phyloP scores from a whole-genome alignment of 2,329 filamentous ascomycete genomes.

The Aspergillus pseudoviridinutans region DNA sequence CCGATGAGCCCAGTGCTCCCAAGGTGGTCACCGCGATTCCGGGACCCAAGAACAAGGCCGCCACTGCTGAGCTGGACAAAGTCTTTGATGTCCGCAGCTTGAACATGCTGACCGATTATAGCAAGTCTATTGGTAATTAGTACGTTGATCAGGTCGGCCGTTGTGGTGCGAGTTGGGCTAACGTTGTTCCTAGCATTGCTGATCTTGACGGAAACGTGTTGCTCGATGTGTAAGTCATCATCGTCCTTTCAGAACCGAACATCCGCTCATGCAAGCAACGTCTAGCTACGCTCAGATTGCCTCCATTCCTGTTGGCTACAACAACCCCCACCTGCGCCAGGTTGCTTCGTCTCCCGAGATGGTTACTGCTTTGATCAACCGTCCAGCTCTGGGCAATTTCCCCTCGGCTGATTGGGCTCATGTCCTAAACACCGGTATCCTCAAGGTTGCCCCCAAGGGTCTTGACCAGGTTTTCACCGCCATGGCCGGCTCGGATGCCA shows the following conservation, averaged over 20 bases:
- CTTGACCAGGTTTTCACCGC: slow-evolving; percentile 87
- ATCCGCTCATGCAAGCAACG: background rate
- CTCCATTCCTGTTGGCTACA: slow-evolving; percentile 88
- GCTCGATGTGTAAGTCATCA: slow-evolving; percentile 46
- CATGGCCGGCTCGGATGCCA: slow-evolving; percentile 84
- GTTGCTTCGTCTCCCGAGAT: slow-evolving; percentile 74
- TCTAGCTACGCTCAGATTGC: slow-evolving; percentile 81
- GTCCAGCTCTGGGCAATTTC: slow-evolving; percentile 87
- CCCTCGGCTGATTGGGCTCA: slow-evolving; percentile 79
- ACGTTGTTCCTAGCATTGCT: slow-evolving; percentile 37
- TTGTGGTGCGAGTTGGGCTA: slow-evolving; percentile 9
- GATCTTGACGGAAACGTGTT: slow-evolving; percentile 50
- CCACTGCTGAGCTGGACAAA: slow-evolving; percentile 65
- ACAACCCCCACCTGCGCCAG: slow-evolving; percentile 71
- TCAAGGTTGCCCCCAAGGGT: slow-evolving; percentile 78
- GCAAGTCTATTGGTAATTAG: slow-evolving; percentile 75
- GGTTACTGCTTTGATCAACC: slow-evolving; percentile 76
- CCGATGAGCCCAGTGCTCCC: slow-evolving; percentile 56
- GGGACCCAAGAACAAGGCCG: slow-evolving; percentile 68
- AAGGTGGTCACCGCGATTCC: slow-evolving; percentile 61
- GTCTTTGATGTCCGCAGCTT: slow-evolving; percentile 83
- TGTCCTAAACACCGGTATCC: slow-evolving; percentile 73
- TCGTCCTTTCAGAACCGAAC: background rate
- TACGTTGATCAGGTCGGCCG: slow-evolving; percentile 23
- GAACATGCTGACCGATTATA: slow-evolving; percentile 78